Evolutionary conservation across 306 rosid genomes (phyloP), one percentile per base, ranked within the genome.

Genomic region (Acacia acuminata): DNA sequence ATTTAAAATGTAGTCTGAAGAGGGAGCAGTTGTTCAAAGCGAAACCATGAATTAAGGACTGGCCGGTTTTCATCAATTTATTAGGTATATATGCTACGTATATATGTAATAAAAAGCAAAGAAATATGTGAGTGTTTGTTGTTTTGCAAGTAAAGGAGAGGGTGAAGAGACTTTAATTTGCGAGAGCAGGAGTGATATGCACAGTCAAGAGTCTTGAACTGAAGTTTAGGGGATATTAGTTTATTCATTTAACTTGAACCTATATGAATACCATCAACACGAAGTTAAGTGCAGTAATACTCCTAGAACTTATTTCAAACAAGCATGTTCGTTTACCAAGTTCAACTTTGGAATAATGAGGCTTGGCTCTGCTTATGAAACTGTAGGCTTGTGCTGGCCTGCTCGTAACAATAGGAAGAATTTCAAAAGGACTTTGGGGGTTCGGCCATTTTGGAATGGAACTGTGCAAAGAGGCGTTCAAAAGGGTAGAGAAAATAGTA

Each of bases 11-110:
- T 90, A 88, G 98, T 91, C 89, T 90, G 97, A 96, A 91, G 40
- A 82, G 94, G 97, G 85, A 87, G 94, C 99, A 96, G 22, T 86
- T 75, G 58, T 96, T 96, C 99, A 92, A 90, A 92, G 94, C 89
- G 85, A 73, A 86, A 84, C 88, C 97, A 82, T 80, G 83, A 92
- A 83, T 88, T 87, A 77, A 85, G 97, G 94, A 86, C 86, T 67
- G 82, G 55, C 8, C 42, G 8, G 42, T 10, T 76, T 60, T 60
- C 66, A 64, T 64, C 69, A 12, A 30, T 78, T 53, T 60, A 79
- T 60, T 19, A 48, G 78, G 10, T 16, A 38, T 38, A 7, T 38
- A 34, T 34, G 11, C n/a, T 7, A 30, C 32, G 32, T 30, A 8
- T 8, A 61, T 61, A 63, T 32, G 10, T 66, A 66, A 66, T 75